These are phyloP conservation scores for Cordyceps cicadae DNA, from an alignment of 2,329 filamentous ascomycete genomes.

Conservation along the genomic window DNA sequence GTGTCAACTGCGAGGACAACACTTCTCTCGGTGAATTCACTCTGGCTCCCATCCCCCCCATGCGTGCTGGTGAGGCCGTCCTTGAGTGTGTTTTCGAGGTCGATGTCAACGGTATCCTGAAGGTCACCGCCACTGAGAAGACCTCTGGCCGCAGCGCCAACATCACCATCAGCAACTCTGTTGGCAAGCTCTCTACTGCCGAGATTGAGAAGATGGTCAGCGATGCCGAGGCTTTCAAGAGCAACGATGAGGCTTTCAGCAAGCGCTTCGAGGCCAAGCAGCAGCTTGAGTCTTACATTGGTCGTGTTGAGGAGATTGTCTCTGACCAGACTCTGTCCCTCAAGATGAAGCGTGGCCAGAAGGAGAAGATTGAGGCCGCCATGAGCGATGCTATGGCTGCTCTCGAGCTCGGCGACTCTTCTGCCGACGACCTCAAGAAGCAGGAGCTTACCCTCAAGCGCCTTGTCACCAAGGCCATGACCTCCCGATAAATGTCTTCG, in stretches of 20 bases:
- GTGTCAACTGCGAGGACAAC: conserved; percentile 97
- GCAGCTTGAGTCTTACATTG: conserved; percentile 98
- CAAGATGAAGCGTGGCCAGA: conserved; percentile 97
- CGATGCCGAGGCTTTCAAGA: conserved; percentile 98
- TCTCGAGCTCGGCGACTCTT: conserved; percentile 89
- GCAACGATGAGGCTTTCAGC: conserved; percentile 94
- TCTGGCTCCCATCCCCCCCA: conserved; percentile 74
- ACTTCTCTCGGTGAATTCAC: conserved; percentile 97
- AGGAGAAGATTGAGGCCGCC: conserved; percentile 98
- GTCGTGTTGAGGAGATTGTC: conserved; percentile 96
- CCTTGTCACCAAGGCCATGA: conserved; percentile 97
- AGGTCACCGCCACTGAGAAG: conserved; percentile 99
- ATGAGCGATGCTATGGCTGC: conserved; percentile 96
- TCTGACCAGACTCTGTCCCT: conserved; percentile 92
- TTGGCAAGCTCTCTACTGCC: conserved; percentile 87
- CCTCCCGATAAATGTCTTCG: conserved; percentile 61
- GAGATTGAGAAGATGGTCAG: conserved; percentile 99
- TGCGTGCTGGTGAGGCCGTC: conserved; percentile 92
- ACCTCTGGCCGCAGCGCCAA: conserved; percentile 95
- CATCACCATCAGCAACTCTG: conserved; percentile 99
- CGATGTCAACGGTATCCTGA: conserved; percentile 99
- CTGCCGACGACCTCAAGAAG: conserved; percentile 96
- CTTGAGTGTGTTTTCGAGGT: conserved; percentile 99
- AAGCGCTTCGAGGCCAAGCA: conserved; percentile 99
- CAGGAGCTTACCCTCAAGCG: conserved; percentile 98